These are phyloP conservation scores for Russula brevipes DNA, from an alignment of 768 basidiomycete species.

Conservation along the genomic window DNA sequence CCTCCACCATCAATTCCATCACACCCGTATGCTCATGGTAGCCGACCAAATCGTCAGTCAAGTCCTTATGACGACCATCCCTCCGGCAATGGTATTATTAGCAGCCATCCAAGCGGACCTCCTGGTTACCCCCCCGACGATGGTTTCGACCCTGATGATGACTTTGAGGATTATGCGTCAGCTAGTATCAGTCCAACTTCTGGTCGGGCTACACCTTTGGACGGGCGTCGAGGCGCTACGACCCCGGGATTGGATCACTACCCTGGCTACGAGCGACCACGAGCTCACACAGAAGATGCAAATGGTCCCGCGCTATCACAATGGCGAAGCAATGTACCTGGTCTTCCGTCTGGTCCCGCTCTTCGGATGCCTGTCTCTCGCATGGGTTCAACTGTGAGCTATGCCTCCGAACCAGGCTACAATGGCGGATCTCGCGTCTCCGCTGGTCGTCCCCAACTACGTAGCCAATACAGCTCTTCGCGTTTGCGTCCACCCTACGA, in stretches of 20 bases:
- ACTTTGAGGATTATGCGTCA: constrained; percentile 70
- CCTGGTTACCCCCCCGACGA: constrained; percentile 57
- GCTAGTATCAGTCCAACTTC: constrained; percentile 43
- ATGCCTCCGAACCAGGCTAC: constrained; percentile 18
- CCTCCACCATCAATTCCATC: constrained; percentile 10
- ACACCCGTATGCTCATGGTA: constrained; percentile 27
- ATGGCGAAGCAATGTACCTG: constrained; percentile 23
- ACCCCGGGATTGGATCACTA: constrained; percentile 21
- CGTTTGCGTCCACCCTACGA: constrained; percentile 22
- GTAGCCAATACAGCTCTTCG: constrained; percentile 20
- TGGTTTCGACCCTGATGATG: constrained; percentile 72
- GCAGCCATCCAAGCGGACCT: constrained; percentile 40
- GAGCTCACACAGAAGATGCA: constrained; percentile 25
- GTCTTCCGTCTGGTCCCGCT: constrained; percentile 22
- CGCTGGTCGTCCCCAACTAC: constrained; percentile 18
- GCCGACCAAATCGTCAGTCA: constrained; percentile 24
- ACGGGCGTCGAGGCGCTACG: constrained; percentile 42
- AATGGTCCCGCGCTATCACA: constrained; percentile 24
- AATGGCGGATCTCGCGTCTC: not conserved
- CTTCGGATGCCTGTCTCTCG: constrained; percentile 9
- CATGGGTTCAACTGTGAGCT: constrained; percentile 20
- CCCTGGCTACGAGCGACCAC: constrained; percentile 22
- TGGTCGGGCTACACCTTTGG: constrained; percentile 71
- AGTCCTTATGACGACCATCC: constrained; percentile 20
- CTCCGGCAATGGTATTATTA: constrained; percentile 26